Evolutionary conservation across 2,329 filamentous ascomycete species (phyloP).

Genomic region (Diaporthe sp.): DNA sequence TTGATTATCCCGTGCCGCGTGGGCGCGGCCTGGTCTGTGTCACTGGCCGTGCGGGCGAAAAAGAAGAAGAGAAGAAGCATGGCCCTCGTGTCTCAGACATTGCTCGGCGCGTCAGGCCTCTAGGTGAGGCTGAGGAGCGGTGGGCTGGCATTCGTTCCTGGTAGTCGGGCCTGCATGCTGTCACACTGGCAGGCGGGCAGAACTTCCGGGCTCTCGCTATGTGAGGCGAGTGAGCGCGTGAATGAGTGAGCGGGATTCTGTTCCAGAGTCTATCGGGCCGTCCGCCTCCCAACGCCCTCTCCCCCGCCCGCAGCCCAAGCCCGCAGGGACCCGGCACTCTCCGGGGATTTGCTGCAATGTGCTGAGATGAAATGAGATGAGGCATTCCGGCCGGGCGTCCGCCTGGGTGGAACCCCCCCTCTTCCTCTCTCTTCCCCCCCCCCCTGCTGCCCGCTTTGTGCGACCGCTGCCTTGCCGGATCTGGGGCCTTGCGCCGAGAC

Average conservation of each 20-base stretch:
- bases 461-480: conserved; percentile 27
- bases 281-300: not conserved
- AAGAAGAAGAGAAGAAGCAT: conserved; percentile 6
- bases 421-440: not conserved
- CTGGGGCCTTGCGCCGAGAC: conserved; percentile 27
- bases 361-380: not conserved
- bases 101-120: not conserved
- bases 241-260: not conserved
- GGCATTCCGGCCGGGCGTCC: not conserved
- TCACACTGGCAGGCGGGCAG: not conserved
- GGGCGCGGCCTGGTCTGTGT: conserved; percentile 6
- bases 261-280: not conserved
- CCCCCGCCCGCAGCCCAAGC: not conserved
- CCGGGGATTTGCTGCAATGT: not conserved
- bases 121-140: conserved; percentile 16
- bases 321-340: not conserved
- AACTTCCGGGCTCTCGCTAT: not conserved
- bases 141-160: not conserved
- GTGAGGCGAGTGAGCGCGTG: not conserved
- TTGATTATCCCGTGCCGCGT: conserved; percentile 22
- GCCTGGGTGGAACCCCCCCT: not conserved
- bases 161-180: not conserved
- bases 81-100: conserved; percentile 17
- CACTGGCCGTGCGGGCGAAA: conserved; percentile 1
- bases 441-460: not conserved